Evolutionary conservation across 106 monocot genomes (phyloP), one percentile per base, ranked within the genome.

Genomic region (Apostasia ramifera): DNA sequence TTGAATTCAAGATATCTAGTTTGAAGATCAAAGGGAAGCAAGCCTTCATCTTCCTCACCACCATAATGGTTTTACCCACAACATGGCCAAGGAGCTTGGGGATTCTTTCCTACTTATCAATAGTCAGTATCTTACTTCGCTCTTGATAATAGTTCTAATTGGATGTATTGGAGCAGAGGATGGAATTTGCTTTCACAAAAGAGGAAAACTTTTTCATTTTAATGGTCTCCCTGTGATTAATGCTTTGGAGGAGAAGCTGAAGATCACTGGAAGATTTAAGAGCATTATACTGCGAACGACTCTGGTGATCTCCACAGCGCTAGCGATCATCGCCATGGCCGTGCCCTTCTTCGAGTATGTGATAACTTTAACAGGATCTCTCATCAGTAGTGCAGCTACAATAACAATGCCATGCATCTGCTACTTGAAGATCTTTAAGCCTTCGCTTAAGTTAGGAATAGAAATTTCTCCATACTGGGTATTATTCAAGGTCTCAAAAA

Each of bases 31-130:
- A 47, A 47, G 64, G 47, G 14, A 64, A 15, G 15, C 45, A 64
- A 26, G 4, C 6, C 13, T 64, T 64, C 47, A 15, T 64, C n/a
- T 0, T 26, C 5, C 45, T 64, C 46, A 6, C 44, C 9, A 15
- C 47, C 15, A 44, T 64, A 0, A 6, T 64, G 1, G 13, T 64
- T 8, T 47, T 64, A 10, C 64, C 64, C 4, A 64, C 64, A n/a
- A 64, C 64, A 45, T 64, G 64, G 64, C 64, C 14, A 45, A 64
- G 8, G 44, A 47, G 15, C 46, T 47, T 64, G 44, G 2, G 64
- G 8, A 2, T 47, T 6, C 64, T 64, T 47, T 64, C 64, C 8
- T 64, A 47, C 47, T 47, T 64, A 15, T 64, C 64, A 1, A 11
- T 47, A 14, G 46, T 5, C n/a, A 47, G 64, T 15, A 5, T 64